Evolutionary conservation across 1,139 yeast genomes (phyloP), one percentile per base, ranked within the genome.

Genomic region (Kurtzmaniella quercitrusa): DNA sequence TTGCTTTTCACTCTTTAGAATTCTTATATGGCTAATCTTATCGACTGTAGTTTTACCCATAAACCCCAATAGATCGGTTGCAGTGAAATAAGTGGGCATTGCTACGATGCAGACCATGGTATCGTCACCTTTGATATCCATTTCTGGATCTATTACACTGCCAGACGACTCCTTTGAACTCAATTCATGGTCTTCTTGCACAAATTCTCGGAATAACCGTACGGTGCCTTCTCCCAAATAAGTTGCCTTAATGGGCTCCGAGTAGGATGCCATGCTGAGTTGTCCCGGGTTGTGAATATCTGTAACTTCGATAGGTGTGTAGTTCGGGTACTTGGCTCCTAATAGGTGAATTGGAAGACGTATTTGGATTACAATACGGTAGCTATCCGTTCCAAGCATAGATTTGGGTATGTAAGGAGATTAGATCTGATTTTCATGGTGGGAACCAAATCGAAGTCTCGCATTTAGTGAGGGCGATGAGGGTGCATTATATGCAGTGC

Each of bases 41-140:
- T 73, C 70, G 53, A 79, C 65, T 34, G 75, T 73, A 1, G 70
- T 64, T 33, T 82, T 81, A 11, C 94, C 95, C 12, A 91, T 77
- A 57, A 82, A 90, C 6, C 93, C 95, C 16, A 90, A 60, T 21
- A 91, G 60, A 57, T 90, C 97, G 14, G 89, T 85, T 0, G 94
- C 88, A 0, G 95, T 83, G 60, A 90, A 82, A 59, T 90, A 91
- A 3, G 89, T 82, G 0, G 98, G 98, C 0, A 90, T 82, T 0
- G 96, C 93, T 24, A 90, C 65, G 19, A 91, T 85, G 0, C 95
- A 81, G 6, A 88, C 77, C 66, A 86, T 81, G 1, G 85, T 79
- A 34, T 75, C 82, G 54, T 82, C 85, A 1, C 80, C 81, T 2
- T 56, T 51, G 17, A 51, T 54, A 12, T 29, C 37, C 37, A 25